Evolutionary conservation across 1,284 basidiomycete genomes (phyloP), one percentile per base, ranked within the genome.

Genomic region (Phenoliferia sp.): DNA sequence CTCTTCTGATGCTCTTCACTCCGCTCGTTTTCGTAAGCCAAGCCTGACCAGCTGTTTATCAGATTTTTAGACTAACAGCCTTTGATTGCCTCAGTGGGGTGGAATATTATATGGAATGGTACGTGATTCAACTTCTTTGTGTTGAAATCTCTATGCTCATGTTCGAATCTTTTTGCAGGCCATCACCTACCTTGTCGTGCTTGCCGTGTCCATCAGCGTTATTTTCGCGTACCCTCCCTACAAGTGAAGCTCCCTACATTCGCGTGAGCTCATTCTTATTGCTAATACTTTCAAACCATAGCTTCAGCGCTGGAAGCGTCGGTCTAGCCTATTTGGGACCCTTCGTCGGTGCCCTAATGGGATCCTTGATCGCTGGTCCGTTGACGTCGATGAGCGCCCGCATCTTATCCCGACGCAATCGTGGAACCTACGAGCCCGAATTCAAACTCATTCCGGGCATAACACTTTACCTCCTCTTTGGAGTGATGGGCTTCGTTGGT

Each of bases 401-500:
- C 22, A 32, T 48, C 50, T 35, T 69, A 26, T 62, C 65, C 22
- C 58, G 59, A 1, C 62, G 62, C 4, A 70, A 70, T 35, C 28
- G 61, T 16, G 69, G 69, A n/a, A 63, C 63, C 2, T 70, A 58
- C 59, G 69, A 70, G 58, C 66, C 69, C n/a, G 28, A 31, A 29
- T 31, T 56, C 6, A 31, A 28, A 56, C 54, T 56, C 28, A 3
- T 56, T 26, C 34, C 57, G n/a, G 56, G 48, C 5, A 52, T 57
- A 7, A n/a, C 26, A 15, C 34, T 50, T 10, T 61, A 48, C 39
- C 29, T 48, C 36, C 3, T 50, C 59, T 50, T 61, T n/a, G 59
- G 59, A 2, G 10, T 31, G 28, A n/a, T 61, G 28, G 59, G 59
- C 10, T 50, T 61, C 17, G 44, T 48, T n/a, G 59, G 59, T 5